Conservation (phyloP, 1,139 yeast genomes). For the Saccharomycopsis phalli region DNA sequence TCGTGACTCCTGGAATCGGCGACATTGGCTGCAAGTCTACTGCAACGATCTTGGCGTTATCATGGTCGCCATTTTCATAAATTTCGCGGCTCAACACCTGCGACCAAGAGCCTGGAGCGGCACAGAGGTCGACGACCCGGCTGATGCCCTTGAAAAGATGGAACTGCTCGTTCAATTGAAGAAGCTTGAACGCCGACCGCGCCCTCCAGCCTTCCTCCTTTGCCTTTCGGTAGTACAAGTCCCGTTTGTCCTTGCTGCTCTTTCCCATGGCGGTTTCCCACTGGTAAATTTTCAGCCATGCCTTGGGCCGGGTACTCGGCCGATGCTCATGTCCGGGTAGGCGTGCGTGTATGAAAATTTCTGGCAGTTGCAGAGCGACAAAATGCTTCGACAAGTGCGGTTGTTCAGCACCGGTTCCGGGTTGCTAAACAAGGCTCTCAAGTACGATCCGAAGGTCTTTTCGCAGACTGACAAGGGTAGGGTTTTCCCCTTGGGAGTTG, state of each 20-base stretch:
- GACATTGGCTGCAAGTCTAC: conserved; percentile 97
- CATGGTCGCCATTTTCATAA: conserved; percentile 30
- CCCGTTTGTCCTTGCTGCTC: conserved; percentile 91
- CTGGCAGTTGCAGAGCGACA: background rate
- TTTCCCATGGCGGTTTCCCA: conserved; percentile 58
- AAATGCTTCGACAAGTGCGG: background rate
- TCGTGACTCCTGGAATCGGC: conserved; percentile 80
- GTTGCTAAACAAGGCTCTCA: too few species aligned
- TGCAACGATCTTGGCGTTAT: conserved; percentile 69
- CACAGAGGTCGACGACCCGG: conserved; percentile 92
- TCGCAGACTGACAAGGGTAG: conserved; percentile 27
- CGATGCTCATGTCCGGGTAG: background rate
- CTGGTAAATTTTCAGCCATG: too few species aligned
- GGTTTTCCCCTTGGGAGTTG: conserved; percentile 78
- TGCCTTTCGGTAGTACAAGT: conserved; percentile 77
- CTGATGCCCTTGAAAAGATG: conserved; percentile 63
- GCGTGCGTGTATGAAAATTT: background rate
- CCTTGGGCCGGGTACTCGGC: background rate
- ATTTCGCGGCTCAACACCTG: conserved; percentile 80
- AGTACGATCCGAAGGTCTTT: conserved; percentile 24
- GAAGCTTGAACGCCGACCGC: conserved; percentile 84
- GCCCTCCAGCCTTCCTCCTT: conserved; percentile 98
- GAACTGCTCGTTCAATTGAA: conserved; percentile 86
- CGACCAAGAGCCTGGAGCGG: conserved; percentile 99
- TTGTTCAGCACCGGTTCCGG: too few species aligned